Evolutionary conservation across 2,329 filamentous ascomycete species (phyloP), one percentile per base, ranked within the genome.

Genomic region (Leptographium wingfieldii): DNA sequence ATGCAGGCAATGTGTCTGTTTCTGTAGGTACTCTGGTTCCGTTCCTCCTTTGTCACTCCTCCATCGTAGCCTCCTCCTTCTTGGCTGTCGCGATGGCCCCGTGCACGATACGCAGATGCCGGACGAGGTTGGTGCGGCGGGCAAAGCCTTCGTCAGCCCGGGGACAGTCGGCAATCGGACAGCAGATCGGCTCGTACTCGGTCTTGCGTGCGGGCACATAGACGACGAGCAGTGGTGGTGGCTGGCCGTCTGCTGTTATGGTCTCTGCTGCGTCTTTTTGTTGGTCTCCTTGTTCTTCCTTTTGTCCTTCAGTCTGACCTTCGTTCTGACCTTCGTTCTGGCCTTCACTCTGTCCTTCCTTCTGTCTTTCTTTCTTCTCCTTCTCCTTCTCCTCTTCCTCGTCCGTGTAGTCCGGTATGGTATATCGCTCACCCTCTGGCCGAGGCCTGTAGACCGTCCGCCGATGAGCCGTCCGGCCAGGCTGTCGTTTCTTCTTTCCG

Each of bases 41-140:
- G 22, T 22, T 31, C 2, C 1, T 31, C 7, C 31, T 31, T 31
- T 7, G 5, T 31, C 31, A 31, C 31, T 31, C 31, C 7, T 31
- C 31, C 31, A 22, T 35, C 19, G 31, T 19, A 31, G 27, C 38
- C 12, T 40, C 52, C 19, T 43, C 29, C 43, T 46, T 22, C 40
- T 57, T 12, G 35, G 43, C 11, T 22, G 56, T 25, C 5, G 55
- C 29, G 11, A 29, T n/a, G 38, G 59, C 25, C 2, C 27, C 27
- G 57, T 56, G 51, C 11, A 73, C 67, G 4, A 70, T 66, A 59
- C 68, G 72, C 55, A 81, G 63, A 64, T 83, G 80, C 56, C 76
- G 68, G 48, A 65, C 57, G 43, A 77, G 64, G 52, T 73, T 73
- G 12, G 53, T 14, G 5, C 69, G 61, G 67, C 69, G 65, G 65